Evolutionary conservation across 306 rosid species (phyloP).

Genomic region (Oemleria cerasiformis): DNA sequence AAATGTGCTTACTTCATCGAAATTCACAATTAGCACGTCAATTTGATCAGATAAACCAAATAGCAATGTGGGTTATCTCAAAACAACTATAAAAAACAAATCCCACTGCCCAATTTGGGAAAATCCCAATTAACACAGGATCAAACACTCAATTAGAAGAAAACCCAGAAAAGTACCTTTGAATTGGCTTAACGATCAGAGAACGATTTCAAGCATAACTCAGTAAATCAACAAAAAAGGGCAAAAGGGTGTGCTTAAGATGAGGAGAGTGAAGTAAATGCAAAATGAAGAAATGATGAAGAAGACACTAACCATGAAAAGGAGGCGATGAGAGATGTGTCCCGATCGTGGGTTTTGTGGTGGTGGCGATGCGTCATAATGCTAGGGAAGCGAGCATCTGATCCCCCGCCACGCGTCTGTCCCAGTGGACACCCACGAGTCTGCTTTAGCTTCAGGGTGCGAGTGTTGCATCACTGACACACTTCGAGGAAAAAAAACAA

Average conservation of each 20-base stretch:
- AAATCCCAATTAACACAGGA: not conserved
- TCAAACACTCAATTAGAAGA: not conserved
- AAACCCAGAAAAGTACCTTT: not conserved
- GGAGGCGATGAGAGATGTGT: not conserved
- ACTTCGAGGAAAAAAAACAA: not conserved
- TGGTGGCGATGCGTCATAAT: conserved; percentile 7
- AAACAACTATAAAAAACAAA: not conserved
- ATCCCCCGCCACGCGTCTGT: not conserved
- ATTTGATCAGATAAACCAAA: not conserved
- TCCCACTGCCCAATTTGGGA: not conserved
- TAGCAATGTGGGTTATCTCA: not conserved
- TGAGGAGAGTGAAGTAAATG: not conserved
- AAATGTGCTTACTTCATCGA: not conserved
- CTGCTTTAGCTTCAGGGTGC: not conserved
- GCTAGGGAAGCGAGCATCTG: not conserved
- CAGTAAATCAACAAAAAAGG: not conserved
- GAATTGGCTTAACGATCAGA: not conserved
- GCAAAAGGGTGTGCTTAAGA: not conserved
- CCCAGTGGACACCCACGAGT: not conserved
- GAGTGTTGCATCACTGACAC: not conserved
- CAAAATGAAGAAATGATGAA: not conserved
- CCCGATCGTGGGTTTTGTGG: not conserved
- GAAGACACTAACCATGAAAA: conserved; percentile 19
- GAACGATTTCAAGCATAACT: not conserved
- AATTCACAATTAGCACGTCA: not conserved